Base-by-base conservation (phyloP, 768 basidiomycete species). In the Leccinum aurantiacum region DNA sequence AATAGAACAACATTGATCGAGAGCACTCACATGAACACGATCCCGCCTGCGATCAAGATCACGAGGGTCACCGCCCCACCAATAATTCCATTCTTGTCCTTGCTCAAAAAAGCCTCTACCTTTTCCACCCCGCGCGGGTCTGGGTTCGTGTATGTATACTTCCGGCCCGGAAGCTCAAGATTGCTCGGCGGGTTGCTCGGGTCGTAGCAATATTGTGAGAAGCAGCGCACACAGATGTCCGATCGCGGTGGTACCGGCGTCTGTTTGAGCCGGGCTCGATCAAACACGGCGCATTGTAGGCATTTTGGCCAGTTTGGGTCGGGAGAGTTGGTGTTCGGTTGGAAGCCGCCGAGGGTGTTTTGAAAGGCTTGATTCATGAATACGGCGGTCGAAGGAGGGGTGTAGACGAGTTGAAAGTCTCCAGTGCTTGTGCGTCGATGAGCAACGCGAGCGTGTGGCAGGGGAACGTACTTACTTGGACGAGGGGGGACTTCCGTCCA, bases 351-450 rank as follows among this genome's bases (percentile, higher is more conserved):
- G 46, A 84, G 76, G 22, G 78, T 79, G 65, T 84, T 86, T 22
- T 65, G 62, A 63, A 81, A 80, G 0, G 83, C 86, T 68, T 89
- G 87, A 64, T 86, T 78, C 52, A 92, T 74, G 71, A 90, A 85
- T 5, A 84, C 67, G 38, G 71, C 73, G 3, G 81, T 82, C 60
- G 88, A 83, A 25, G 79, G 75, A 19, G 73, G 72, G 15, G 80
- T 79, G 68, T 91, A 93, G 19, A 78, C 72, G n/a, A 91, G 75
- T 65, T 80, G 77, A 68, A 86, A 84, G 25, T 88, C 85, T 11
- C 64, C 74, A 7, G 85, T 79, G 63, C 87, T 89, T 51, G 24
- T 50, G 46, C 19, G 7, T 38, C 33, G 13, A 13, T 27, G 54
- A 33, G 22, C 8, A 17, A 24, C 49, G 50, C 51, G 56, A 65